phyloP scores from a whole-genome alignment of 2,329 filamentous ascomycete genomes.

The Penicillium thymicola region DNA sequence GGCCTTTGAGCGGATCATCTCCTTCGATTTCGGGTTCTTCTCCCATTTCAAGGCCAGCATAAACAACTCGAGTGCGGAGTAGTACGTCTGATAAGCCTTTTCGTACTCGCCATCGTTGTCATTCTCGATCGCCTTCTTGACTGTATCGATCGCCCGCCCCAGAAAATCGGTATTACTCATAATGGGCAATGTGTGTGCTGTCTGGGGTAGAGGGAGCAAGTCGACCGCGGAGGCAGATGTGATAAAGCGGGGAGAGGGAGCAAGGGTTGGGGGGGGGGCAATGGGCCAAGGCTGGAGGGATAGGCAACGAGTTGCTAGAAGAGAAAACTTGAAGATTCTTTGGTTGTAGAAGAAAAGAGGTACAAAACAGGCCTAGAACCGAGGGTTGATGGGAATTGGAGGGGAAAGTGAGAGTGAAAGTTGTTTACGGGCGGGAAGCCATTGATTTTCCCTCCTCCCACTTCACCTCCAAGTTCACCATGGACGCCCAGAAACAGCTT shows the following conservation, averaged over 20 bases:
- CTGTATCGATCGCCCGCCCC: constrained; percentile 90
- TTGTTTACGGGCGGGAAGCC: constrained; percentile 25
- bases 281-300: constrained; percentile 6
- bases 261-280: constrained; percentile 11
- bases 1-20: constrained; percentile 94
- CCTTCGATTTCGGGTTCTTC: constrained; percentile 95
- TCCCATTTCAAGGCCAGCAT: constrained; percentile 99
- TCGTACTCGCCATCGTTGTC: constrained; percentile 96
- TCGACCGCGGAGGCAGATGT: constrained; percentile 19
- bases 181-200: constrained; percentile 31
- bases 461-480: constrained; percentile 22
- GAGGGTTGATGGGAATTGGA: constrained; percentile 15
- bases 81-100: constrained; percentile 94
- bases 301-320: constrained; percentile 11
- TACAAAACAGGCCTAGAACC: not conserved
- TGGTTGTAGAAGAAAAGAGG: not conserved
- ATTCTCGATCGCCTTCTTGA: constrained; percentile 95
- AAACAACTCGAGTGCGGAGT: constrained; percentile 92
- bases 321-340: not conserved
- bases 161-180: constrained; percentile 98
- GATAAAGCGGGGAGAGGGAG: constrained; percentile 20
- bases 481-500: constrained; percentile 68
- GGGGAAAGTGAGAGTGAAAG: constrained; percentile 23
- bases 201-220: constrained; percentile 14
- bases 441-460: constrained; percentile 30